A percentile compares a stretch with the other conserved stretches of the same genome.
Evolutionary conservation across 1,139 yeast species (phyloP).

Genomic region (Scheffersomyces stambukii): DNA sequence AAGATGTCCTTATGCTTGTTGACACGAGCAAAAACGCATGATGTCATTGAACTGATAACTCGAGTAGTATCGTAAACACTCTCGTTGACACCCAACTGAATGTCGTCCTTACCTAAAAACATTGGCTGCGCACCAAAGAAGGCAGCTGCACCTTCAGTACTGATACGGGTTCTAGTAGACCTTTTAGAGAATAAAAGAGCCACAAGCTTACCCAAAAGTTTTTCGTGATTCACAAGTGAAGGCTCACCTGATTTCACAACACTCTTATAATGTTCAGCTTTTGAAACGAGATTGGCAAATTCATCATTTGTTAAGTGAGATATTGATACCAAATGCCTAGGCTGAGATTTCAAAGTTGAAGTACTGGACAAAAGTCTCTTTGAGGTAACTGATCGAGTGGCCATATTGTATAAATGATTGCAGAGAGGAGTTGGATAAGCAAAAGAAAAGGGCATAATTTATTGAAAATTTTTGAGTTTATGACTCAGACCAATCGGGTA

Average conservation of each 20-base stretch:
- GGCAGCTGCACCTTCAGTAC: conserved; percentile 91
- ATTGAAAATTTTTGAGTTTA: too few relatives aligned
- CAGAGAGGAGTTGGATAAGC: too few relatives aligned
- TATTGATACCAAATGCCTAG: conserved; percentile 77
- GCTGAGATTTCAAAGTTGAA: conserved; percentile 12
- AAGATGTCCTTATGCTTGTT: conserved; percentile 78
- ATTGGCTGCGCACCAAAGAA: conserved; percentile 95
- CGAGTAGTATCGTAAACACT: conserved; percentile 80
- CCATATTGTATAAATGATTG: too few relatives aligned
- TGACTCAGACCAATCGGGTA: too few relatives aligned
- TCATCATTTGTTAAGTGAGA: conserved; percentile 71
- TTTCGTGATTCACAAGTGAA: conserved; percentile 41
- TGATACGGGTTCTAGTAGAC: conserved; percentile 91
- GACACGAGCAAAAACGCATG: conserved; percentile 95
- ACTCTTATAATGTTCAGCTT: conserved; percentile 60
- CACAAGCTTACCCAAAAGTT: conserved; percentile 73
- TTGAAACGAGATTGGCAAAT: conserved; percentile 59
- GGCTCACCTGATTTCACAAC: conserved; percentile 50
- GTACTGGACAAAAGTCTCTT: conserved; percentile 6
- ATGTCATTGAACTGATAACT: conserved; percentile 91
- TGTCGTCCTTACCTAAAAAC: conserved; percentile 94
- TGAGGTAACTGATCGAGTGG: conserved; percentile 9
- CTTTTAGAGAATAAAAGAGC: conserved; percentile 85
- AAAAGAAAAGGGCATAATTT: too few relatives aligned
- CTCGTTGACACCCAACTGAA: conserved; percentile 94